Evolutionary conservation across 192 early-diverging fungal species (phyloP), one percentile per base, ranked within the genome.

Genomic region (Powellomyces hirtus): DNA sequence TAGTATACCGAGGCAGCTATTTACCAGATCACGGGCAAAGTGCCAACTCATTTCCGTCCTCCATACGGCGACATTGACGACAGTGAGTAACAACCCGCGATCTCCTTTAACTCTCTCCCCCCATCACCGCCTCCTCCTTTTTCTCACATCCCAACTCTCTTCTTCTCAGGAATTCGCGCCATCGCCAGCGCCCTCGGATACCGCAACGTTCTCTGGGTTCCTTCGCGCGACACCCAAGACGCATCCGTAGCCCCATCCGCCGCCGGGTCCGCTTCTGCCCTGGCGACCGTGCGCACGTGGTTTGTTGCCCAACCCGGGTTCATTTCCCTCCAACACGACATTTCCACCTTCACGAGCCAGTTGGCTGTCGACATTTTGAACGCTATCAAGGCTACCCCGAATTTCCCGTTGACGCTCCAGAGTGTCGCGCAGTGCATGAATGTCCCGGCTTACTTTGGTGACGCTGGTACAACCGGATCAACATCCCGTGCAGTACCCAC

Each of bases 61-160:
- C 86, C 89, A 27, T 86, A 88, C 55, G 89, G 46, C 11, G 89
- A 92, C 68, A 75, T 89, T 36, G 89, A 91, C 64, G 87, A 91
- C 66, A 85, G 88, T 55, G 81, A 7, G 46, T 24, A 49, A n/a
- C n/a, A n/a, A n/a, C n/a, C n/a, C n/a, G n/a, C n/a, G n/a, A n/a
- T n/a, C n/a, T n/a, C n/a, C n/a, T n/a, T n/a, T n/a, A n/a, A n/a
- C n/a, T n/a, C n/a, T n/a, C n/a, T n/a, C n/a, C n/a, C n/a, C n/a
- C n/a, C n/a, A n/a, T n/a, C n/a, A n/a, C n/a, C n/a, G n/a, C n/a
- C n/a, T n/a, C n/a, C n/a, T n/a, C n/a, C n/a, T n/a, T n/a, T n/a
- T n/a, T n/a, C n/a, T n/a, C n/a, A n/a, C n/a, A n/a, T n/a, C n/a
- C n/a, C n/a, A n/a, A n/a, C n/a, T n/a, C n/a, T n/a, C n/a, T n/a